Evolutionary conservation across 805 yeast species (phyloP).

Genomic region (Sungouiozyma ichnusensis): DNA sequence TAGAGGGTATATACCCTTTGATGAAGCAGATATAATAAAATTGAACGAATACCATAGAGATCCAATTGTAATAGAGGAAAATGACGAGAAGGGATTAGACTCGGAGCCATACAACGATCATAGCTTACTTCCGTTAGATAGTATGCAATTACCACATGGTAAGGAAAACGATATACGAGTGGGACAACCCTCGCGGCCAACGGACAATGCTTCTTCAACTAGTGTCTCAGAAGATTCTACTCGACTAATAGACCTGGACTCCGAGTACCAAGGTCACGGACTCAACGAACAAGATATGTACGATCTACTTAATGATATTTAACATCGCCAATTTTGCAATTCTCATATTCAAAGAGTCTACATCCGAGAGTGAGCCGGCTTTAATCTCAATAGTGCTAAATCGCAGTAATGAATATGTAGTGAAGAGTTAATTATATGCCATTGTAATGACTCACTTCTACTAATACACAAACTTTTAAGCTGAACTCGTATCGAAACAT

Average conservation of each 20-base stretch:
- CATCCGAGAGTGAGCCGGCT: too few species aligned
- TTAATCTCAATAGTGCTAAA: too few species aligned
- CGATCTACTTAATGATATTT: constrained; percentile 9
- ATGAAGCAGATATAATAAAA: constrained; percentile 23
- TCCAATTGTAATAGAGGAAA: not conserved
- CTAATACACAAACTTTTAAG: too few species aligned
- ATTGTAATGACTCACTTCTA: too few species aligned
- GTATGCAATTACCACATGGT: constrained; percentile 1
- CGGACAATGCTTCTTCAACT: not conserved
- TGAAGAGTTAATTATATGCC: too few species aligned
- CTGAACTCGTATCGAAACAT: too few species aligned
- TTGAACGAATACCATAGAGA: constrained; percentile 8
- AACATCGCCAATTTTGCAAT: not conserved
- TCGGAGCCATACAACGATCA: constrained; percentile 1
- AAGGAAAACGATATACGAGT: constrained; percentile 12
- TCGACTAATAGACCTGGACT: constrained; percentile 5
- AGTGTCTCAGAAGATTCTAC: not conserved
- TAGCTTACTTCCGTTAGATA: constrained; percentile 4
- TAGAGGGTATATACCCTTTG: constrained; percentile 33
- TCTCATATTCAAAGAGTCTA: not conserved
- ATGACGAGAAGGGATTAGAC: constrained; percentile 11
- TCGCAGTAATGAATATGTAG: too few species aligned
- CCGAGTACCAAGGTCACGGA: constrained; percentile 19
- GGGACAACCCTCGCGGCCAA: not conserved
- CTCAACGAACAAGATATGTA: constrained; percentile 17